Evolutionary conservation across 2,329 filamentous ascomycete species (phyloP), one percentile per base, ranked within the genome.

Genomic region (Parafenestella ontariensis): DNA sequence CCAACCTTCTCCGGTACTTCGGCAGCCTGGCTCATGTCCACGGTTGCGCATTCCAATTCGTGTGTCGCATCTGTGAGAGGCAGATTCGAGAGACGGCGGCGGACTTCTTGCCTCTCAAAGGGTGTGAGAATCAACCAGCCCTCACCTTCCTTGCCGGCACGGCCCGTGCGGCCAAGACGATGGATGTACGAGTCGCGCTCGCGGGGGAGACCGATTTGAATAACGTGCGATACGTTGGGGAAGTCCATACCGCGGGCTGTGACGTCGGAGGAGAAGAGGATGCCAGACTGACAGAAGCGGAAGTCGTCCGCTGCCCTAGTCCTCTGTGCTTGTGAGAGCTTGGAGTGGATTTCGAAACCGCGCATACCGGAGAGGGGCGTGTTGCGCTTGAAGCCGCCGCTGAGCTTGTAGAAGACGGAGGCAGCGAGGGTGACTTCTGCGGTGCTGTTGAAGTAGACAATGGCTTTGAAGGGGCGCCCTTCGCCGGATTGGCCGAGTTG

Each of bases 381-480:
- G 44, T 54, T 65, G 42, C 75, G 69, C 48, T 66, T 71, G 46
- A 72, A 70, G 9, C 75, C 73, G 13, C 75, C 69, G 23, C 70
- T 70, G 45, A 87, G 77, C 28, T 80, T 79, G 52, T 79, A 76
- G 47, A 92, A 85, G 20, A 89, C 77, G 15, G 83, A 79, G 18
- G 82, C 78, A 20, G 86, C 86, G 43, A 92, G 79, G 52, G 87
- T 82, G 40, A 92, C 90, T 59, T 89, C 83, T 21, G 85, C 84
- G 0, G 90, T 96, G 20, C 89, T 91, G 67, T 90, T 90, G 74
- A 94, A 89, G 79, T 96, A 99, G 37, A 96, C 81, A 56, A 99
- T 96, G n/a, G 92, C 91, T 82, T 99, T 99, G 85, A 98, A 97
- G 0, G 91, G 90, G 15, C 75, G 75, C 3, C 58, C 66, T 66